phyloP scores from a whole-genome alignment of 2,329 filamentous ascomycete species.

The Monilinia aucupariae region DNA sequence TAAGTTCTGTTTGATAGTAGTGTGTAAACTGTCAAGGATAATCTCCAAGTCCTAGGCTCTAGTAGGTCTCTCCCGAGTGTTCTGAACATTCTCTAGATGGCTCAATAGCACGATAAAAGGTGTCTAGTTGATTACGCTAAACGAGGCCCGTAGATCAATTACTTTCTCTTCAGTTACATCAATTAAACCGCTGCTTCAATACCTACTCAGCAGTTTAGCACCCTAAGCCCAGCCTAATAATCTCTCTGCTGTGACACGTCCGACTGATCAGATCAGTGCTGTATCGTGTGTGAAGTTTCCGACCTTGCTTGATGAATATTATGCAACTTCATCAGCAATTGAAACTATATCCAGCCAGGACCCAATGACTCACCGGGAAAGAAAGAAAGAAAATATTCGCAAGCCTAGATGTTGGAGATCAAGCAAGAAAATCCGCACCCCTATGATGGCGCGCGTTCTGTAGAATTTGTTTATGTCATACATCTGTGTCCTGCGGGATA shows the following conservation, averaged over 20 bases:
- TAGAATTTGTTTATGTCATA: too few relatives aligned
- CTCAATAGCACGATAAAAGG: slow-evolving; percentile 2
- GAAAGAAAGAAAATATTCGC: too few relatives aligned
- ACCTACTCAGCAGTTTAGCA: slow-evolving; percentile 38
- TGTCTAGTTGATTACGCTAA: background rate
- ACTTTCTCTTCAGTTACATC: slow-evolving; percentile 31
- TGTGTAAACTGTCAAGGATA: background rate
- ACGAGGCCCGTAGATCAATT: background rate
- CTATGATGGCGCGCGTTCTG: too few relatives aligned
- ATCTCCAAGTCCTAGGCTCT: background rate
- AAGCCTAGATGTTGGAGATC: too few relatives aligned
- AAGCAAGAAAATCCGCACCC: too few relatives aligned
- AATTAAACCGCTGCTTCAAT: slow-evolving; percentile 39
- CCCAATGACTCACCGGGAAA: too few relatives aligned
- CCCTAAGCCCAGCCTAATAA: slow-evolving; percentile 40
- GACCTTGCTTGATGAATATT: too few relatives aligned
- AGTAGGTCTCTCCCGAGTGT: background rate
- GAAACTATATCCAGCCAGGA: too few relatives aligned
- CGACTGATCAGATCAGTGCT: background rate
- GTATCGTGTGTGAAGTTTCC: too few relatives aligned
- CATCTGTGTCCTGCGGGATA: too few relatives aligned
- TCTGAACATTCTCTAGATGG: background rate
- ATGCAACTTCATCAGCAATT: too few relatives aligned
- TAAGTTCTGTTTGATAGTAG: slow-evolving; percentile 8
- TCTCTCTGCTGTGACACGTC: slow-evolving; percentile 18